Base-by-base conservation (phyloP, 345 rosid species). In the Eucalyptus camaldulensis region DNA sequence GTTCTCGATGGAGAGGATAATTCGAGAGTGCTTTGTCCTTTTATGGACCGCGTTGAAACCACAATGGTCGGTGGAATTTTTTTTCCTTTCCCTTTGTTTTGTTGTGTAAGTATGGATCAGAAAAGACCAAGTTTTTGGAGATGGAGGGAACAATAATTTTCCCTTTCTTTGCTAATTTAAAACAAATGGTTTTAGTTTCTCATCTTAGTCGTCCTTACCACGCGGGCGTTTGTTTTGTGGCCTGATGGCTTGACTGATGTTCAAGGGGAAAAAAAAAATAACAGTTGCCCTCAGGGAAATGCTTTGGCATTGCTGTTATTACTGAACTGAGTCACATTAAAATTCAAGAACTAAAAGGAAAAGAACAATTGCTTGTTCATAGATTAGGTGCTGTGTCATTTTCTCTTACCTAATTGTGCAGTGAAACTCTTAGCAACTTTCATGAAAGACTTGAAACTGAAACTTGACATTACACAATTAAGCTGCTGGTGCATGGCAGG, bases 1-100 rank as follows among this genome's bases (percentile, higher is more conserved):
- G 15, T 25, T 0, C 11, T 58, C 0, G 0, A 25, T 24, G 67
- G n/a, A 60, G 4, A 60, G n/a, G 1, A 54, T 22, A 4, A 56
- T 56, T 54, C 60, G 22, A 56, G 27, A 22, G 62, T 21, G 27
- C 25, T 4, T 0, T 8, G 27, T 54, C 9, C 60, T 22, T 3
- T 54, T 54, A 22, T 22, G 62, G 25, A 56, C 27, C 25, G 4
- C 62, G 3, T 22, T 8, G 27, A 56, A 56, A 56, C 62, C 27
- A 21, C 62, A 9, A 9, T 56, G 10, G 62, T 56, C 9, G 62
- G 22, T 27, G 8, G 27, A 33, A 33, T 33, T 33, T 33, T 33
- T 33, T 33, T 2, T 33, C 3, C 37, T 33, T 33, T 33, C 37
- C 37, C 37, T 33, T 33, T 33, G 37, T 33, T 2, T 33, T 56